Base-by-base conservation (phyloP, 192 early-diverging fungal genomes). In the Lunasporangiospora selenospora region DNA sequence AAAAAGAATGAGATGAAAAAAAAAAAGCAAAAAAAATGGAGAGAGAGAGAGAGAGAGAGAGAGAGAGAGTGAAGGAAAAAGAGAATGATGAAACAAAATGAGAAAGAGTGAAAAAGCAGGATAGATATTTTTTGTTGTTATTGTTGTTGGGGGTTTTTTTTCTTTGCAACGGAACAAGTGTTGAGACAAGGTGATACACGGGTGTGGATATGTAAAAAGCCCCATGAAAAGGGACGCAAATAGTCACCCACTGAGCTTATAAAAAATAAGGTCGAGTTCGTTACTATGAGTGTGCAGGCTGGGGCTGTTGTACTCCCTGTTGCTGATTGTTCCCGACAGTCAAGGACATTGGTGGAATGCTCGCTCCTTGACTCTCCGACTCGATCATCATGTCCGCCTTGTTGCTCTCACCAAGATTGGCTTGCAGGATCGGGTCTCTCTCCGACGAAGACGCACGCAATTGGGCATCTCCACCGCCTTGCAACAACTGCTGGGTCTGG, bases 401-500 rank as follows among this genome's bases (percentile, higher is more conserved):
- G 30, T 4, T 34, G 13, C 11, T 31, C 13, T 27, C 24, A 12
- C 23, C 26, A 11, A 9, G 23, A 49, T 6, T 36, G 38, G 3
- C n/a, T n/a, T n/a, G n/a, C n/a, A n/a, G n/a, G n/a, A n/a, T n/a
- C n/a, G n/a, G n/a, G n/a, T n/a, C n/a, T n/a, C n/a, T n/a, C n/a
- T n/a, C n/a, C n/a, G n/a, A n/a, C n/a, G n/a, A n/a, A n/a, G n/a
- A n/a, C n/a, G n/a, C n/a, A n/a, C n/a, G n/a, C n/a, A n/a, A n/a
- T n/a, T n/a, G n/a, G n/a, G n/a, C n/a, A n/a, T n/a, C n/a, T n/a
- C n/a, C n/a, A n/a, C n/a, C n/a, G n/a, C n/a, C n/a, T n/a, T 62
- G 48, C 29, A 62, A 18, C 32, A 44, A 33, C 34, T 53, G 13
- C 47, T 53, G 45, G 21, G 30, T 47, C 43, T 53, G 38, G 3